Conservation (phyloP, 2,329 filamentous ascomycete genomes). For the Juglanconis sp. region DNA sequence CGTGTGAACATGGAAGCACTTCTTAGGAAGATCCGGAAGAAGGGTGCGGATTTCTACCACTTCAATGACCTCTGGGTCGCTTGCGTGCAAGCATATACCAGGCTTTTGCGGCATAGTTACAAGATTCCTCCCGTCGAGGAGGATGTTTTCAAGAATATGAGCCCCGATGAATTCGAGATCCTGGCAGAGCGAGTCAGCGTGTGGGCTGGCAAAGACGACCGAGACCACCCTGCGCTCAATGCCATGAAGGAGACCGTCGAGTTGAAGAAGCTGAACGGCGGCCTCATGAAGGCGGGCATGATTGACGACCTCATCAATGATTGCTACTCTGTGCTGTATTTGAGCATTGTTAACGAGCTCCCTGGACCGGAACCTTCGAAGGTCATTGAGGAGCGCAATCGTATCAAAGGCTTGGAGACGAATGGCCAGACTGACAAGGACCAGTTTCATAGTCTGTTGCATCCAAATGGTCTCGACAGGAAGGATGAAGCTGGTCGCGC, state of each 20-base stretch:
- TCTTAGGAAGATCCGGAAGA: conserved; percentile 75
- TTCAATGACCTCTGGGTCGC: conserved; percentile 59
- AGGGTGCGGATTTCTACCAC: conserved; percentile 70
- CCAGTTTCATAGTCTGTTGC: conserved; percentile 23
- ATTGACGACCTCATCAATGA: conserved; percentile 96
- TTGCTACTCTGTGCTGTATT: conserved; percentile 76
- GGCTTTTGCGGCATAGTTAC: conserved; percentile 49
- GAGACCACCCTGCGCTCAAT: conserved; percentile 42
- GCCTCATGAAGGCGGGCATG: conserved; percentile 76
- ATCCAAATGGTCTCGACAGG: conserved; percentile 20
- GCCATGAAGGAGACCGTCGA: conserved; percentile 59
- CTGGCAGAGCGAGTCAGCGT: conserved; percentile 51
- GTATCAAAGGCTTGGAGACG: conserved; percentile 38
- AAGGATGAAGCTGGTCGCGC: conserved; percentile 8
- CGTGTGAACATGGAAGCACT: conserved; percentile 73
- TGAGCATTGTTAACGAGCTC: conserved; percentile 60
- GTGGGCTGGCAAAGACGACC: conserved; percentile 45
- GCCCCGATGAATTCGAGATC: conserved; percentile 56
- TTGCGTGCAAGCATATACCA: conserved; percentile 52
- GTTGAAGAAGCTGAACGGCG: conserved; percentile 72
- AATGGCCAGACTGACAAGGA: conserved; percentile 28
- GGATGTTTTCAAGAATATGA: conserved; percentile 53
- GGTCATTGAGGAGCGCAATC: conserved; percentile 42
- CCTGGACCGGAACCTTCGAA: conserved; percentile 47
- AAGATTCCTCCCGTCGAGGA: conserved; percentile 44